These are phyloP conservation scores for Lycium barbarum DNA, from an alignment of 257 asterid genomes.

Conservation along the genomic window DNA sequence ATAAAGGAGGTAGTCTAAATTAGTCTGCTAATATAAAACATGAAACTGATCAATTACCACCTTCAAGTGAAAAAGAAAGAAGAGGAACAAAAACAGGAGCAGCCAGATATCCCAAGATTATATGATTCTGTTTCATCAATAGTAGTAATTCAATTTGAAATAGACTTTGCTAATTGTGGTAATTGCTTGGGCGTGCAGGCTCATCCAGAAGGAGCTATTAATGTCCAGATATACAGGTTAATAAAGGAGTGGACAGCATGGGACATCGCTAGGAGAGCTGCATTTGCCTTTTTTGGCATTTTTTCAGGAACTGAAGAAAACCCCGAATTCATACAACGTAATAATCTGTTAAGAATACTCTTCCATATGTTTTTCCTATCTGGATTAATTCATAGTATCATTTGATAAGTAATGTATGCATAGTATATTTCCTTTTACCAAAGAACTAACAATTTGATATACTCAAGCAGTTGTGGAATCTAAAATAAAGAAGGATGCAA, in stretches of 20 bases:
- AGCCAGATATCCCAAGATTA: background rate
- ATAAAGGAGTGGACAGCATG: slow-evolving; percentile 99
- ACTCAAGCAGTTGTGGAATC: slow-evolving; percentile 77
- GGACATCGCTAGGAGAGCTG: slow-evolving; percentile 95
- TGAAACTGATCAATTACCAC: background rate
- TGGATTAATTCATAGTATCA: background rate
- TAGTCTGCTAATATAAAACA: background rate
- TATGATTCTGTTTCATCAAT: background rate
- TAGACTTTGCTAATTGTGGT: slow-evolving; percentile 2
- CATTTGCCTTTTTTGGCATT: slow-evolving; percentile 94
- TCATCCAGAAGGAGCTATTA: slow-evolving; percentile 91
- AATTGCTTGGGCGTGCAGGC: slow-evolving; percentile 52
- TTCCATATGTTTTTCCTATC: background rate
- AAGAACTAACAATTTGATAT: slow-evolving; percentile 31
- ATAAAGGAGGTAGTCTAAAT: too few relatives aligned
- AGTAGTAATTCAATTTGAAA: background rate
- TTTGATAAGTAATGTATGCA: background rate
- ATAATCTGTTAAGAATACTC: background rate
- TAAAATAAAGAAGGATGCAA: slow-evolving; percentile 68
- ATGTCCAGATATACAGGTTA: slow-evolving; percentile 92
- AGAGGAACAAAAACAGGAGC: background rate
- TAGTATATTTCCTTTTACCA: background rate
- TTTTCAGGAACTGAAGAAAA: slow-evolving; percentile 95
- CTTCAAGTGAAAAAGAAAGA: background rate
- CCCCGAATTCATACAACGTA: slow-evolving; percentile 81